phyloP scores from a whole-genome alignment of 2,329 filamentous ascomycete genomes.

The Rutstroemia sp. region DNA sequence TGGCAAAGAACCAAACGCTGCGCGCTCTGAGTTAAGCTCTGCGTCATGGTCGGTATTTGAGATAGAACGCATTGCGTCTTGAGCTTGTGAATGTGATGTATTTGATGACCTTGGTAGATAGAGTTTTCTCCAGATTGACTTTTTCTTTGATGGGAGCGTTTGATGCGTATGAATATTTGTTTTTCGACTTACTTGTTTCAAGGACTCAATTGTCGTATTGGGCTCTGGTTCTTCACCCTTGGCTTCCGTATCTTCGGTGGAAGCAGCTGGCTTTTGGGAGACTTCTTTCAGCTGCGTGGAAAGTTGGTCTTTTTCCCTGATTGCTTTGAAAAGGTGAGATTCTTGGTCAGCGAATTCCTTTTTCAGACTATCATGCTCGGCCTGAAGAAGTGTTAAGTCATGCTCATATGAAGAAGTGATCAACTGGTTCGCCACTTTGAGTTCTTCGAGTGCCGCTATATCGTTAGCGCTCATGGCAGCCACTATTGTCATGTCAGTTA shows the following conservation, averaged over 20 bases:
- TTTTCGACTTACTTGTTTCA: constrained; percentile 47
- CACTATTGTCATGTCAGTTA: constrained; percentile 33
- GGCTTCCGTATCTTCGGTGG: neutral
- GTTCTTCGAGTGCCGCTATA: constrained; percentile 45
- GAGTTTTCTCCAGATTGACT: neutral
- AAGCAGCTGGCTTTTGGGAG: constrained; percentile 10
- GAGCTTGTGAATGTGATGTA: too few relatives aligned
- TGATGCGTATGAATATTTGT: neutral
- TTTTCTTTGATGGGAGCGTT: constrained; percentile 2
- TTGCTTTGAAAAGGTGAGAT: constrained; percentile 50
- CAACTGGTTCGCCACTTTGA: constrained; percentile 52
- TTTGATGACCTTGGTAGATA: neutral
- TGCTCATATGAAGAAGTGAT: constrained; percentile 50
- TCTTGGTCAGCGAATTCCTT: constrained; percentile 50
- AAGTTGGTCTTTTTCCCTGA: constrained; percentile 53
- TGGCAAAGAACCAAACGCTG: constrained; percentile 2
- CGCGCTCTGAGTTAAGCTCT: constrained; percentile 2
- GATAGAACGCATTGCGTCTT: neutral
- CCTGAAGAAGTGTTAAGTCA: constrained; percentile 49
- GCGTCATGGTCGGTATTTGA: neutral
- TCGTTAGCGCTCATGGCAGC: constrained; percentile 48
- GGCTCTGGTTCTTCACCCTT: constrained; percentile 3
- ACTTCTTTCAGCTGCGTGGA: constrained; percentile 40
- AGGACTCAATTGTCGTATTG: constrained; percentile 38
- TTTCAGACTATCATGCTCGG: constrained; percentile 40